Evolutionary conservation across 2,329 filamentous ascomycete species (phyloP), one percentile per base, ranked within the genome.

Genomic region (Corniculantispora saksenae): DNA sequence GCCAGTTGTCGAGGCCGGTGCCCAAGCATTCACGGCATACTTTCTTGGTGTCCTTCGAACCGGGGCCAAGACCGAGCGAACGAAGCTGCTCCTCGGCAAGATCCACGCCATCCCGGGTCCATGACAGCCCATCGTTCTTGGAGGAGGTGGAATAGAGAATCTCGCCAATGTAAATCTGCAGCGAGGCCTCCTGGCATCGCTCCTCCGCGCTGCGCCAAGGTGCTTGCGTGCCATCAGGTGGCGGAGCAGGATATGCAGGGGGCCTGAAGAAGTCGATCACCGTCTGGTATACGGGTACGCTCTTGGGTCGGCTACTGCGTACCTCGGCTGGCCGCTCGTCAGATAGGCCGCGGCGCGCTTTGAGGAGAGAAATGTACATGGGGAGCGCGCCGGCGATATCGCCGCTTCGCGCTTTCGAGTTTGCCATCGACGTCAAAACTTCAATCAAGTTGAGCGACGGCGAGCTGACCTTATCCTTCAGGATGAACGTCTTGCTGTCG

Each of bases 141-240:
- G 77, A 78, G 1, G 73, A 70, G 5, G 85, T 86, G 0, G 92
- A 86, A 76, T 91, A 97, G 38, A 98, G 84, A 60, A 98, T 97
- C 79, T 98, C 94, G 66, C 94, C 94, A 68, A 98, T 94, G 77
- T 97, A 95, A 27, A 93, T 85, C 82, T 93, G 93, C 17, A 97
- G 79, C 0, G 88, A 92, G 3, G 93, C 93, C 77, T 97, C 94
- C 69, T 95, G 90, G 76, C 94, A 97, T 45, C 86, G 84, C 69
- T 91, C 87, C 32, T 84, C 81, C 12, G 87, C 74, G 63, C 85
- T 86, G 55, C 92, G 89, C 64, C 83, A 78, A 0, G 94, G 87
- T 0, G 89, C 83, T 3, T 85, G 79, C 55, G 90, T 86, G 62
- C 94, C 94, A 57, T 91, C 89, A 0, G 86, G 81, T 0, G 89